Base-by-base conservation (phyloP, 163 green algal genomes). In the Picocystis sp. region DNA sequence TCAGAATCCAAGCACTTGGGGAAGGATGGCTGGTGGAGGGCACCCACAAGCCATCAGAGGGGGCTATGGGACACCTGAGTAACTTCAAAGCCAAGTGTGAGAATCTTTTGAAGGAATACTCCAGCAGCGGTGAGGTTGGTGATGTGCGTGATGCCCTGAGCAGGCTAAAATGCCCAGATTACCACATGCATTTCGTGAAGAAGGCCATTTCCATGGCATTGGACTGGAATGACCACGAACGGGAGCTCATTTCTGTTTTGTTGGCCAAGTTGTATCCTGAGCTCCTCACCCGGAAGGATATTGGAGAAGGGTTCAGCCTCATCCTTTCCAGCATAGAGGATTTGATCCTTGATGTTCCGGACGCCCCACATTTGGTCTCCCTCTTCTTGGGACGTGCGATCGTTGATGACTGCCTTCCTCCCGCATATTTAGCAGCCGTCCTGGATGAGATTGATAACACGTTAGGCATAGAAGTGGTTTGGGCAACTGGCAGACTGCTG, bases 331-430 rank as follows among this genome's bases (percentile, higher is more conserved):
- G 63, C 10, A 59, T 67, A 0, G 33, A 62, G 53, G 83, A 94
- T 65, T 61, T 92, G 38, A 58, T 75, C 29, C 75, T 96, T 33
- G 87, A 96, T 70, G 73, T 85, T 43, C 85, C 83, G 2, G 73
- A 89, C n/a, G 83, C 77, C 1, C 35, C 73, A 25, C 67, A 72
- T 47, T 69, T 89, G 45, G 58, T 81, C 17, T 58, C 56, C 29
- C 70, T 81, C 15, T 93, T 93, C 63, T 52, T 87, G 53, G 81
- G 76, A 21, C 67, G 86, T 3, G 80, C 75, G 3, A 73, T 92
- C 10, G 75, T 90, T 35, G 82, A 93, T 57, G 83, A 93, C 67
- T 66, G 88, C 47, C 63, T 95, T 57, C 71, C 84, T 11, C 83
- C 83, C 0, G 66, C 63, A 8, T 54, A 38, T 8, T 8, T 38